Base-by-base conservation (phyloP, 352 stramenopile genomes). In the Pythium inflatum region DNA sequence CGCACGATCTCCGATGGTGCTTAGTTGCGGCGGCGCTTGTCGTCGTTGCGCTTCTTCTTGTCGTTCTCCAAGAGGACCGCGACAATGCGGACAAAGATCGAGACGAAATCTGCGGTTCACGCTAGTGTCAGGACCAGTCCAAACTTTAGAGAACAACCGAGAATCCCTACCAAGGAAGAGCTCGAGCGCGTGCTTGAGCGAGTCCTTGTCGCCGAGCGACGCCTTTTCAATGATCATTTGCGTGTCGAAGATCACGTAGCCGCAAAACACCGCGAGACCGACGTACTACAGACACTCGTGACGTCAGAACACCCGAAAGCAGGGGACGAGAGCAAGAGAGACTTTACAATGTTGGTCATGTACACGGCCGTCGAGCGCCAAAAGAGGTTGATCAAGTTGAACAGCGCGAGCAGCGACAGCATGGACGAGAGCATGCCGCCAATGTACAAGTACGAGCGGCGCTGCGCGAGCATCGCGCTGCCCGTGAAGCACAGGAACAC, bases 181-280 rank as follows among this genome's bases (percentile, higher is more conserved):
- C 57, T 91, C 78, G 28, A 94, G 74, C 38, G 91, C 88, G 76
- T 97, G 88, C 61, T 79, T 81, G 54, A 95, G 76, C 65, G 89
- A 82, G 78, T 97, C 89, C 67, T 90, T 90, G 81, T 94, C 84
- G 25, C 89, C 90, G 57, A 83, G 68, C 36, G 71, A 82, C 27
- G 87, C 89, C 73, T 94, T 93, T 76, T 95, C 89, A 64, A 97
- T 92, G 73, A 97, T 96, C 70, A 97, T 89, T 68, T 97, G 91
- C 63, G 89, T 96, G 81, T 97, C 91, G 48, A 95, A 94, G 43
- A 97, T 71, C 49, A 97, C 88, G 74, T 96, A 97, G 48, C 83
- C 88, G 73, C 86, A 95, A 63, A 97, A 97, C 50, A 96, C 62
- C 57, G 90, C 81, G 30, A 97, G 85, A n/a, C 91, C 88, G 27